These are phyloP conservation scores for Myotisia sp. DNA, from an alignment of 2,329 filamentous ascomycete species.

Conservation along the genomic window DNA sequence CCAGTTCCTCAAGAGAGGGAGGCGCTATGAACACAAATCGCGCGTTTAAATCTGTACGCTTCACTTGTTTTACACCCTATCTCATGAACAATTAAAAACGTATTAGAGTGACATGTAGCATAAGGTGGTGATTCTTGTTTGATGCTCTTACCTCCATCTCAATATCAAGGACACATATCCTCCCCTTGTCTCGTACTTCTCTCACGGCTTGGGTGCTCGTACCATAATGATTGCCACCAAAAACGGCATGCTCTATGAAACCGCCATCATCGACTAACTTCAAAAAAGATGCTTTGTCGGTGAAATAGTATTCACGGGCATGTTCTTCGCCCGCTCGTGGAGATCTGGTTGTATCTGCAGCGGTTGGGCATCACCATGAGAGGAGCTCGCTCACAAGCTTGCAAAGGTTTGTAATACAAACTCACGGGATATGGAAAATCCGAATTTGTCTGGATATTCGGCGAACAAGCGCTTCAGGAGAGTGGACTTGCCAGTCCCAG, in stretches of 20 bases:
- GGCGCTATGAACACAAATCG: slow-evolving; percentile 77
- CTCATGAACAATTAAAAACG: not conserved
- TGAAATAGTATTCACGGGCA: slow-evolving; percentile 71
- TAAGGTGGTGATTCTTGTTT: not conserved
- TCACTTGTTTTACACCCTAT: slow-evolving; percentile 82
- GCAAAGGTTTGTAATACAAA: slow-evolving; percentile 9
- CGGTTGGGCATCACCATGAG: slow-evolving; percentile 9
- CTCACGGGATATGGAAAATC: slow-evolving; percentile 29
- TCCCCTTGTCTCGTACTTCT: slow-evolving; percentile 55
- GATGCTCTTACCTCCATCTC: slow-evolving; percentile 66
- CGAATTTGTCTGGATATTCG: slow-evolving; percentile 30
- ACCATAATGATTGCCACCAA: slow-evolving; percentile 76
- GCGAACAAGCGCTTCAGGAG: slow-evolving; percentile 30
- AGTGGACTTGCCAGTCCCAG: slow-evolving; percentile 31
- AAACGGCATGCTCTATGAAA: slow-evolving; percentile 79
- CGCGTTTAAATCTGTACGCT: slow-evolving; percentile 56
- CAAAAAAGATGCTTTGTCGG: slow-evolving; percentile 52
- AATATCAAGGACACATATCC: slow-evolving; percentile 77
- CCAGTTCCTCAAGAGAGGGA: slow-evolving; percentile 59
- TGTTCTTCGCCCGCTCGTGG: slow-evolving; percentile 62
- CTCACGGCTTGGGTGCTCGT: slow-evolving; percentile 68
- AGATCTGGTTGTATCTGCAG: slow-evolving; percentile 58
- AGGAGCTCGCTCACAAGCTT: no score
- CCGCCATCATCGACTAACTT: slow-evolving; percentile 51
- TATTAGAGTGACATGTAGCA: not conserved